Percentiles rank a stretch among this genome's conserved stretches.
Conservation (phyloP, 225 moss, liverwort and hornwort genomes). For the Asterella californica region DNA sequence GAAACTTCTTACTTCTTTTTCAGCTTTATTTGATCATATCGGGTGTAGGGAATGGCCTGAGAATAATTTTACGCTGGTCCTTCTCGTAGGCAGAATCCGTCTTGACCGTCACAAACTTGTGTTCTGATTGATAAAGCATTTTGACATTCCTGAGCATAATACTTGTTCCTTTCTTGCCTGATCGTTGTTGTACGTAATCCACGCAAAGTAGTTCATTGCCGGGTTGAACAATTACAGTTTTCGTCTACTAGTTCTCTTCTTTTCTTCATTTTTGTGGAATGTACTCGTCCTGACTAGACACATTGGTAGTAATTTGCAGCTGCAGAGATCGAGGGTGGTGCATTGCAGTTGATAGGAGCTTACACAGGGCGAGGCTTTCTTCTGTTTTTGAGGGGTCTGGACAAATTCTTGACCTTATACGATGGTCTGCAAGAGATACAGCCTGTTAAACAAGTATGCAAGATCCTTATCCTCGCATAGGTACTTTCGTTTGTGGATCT, state of each 20-base stretch:
- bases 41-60: no score
- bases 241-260: no score
- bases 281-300: neutral
- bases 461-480: neutral
- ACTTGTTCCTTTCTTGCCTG: neutral
- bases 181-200: neutral
- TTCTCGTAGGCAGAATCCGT: neutral
- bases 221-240: neutral
- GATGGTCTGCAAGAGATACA: conserved; percentile 60
- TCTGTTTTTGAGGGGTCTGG: conserved; percentile 65
- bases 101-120: neutral
- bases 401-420: conserved; percentile 77
- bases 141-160: neutral
- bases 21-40: no score
- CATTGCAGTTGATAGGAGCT: conserved; percentile 47
- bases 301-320: conserved; percentile 34
- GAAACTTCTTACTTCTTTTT: neutral
- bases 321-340: conserved; percentile 38
- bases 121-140: neutral
- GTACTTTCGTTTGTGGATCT: neutral
- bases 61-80: neutral
- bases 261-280: no score
- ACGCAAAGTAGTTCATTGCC: neutral
- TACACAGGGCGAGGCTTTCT: conserved; percentile 75
- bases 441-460: conserved; percentile 56